Conservation (phyloP, 768 basidiomycete species). For the Leccinum olivaceopallidum region DNA sequence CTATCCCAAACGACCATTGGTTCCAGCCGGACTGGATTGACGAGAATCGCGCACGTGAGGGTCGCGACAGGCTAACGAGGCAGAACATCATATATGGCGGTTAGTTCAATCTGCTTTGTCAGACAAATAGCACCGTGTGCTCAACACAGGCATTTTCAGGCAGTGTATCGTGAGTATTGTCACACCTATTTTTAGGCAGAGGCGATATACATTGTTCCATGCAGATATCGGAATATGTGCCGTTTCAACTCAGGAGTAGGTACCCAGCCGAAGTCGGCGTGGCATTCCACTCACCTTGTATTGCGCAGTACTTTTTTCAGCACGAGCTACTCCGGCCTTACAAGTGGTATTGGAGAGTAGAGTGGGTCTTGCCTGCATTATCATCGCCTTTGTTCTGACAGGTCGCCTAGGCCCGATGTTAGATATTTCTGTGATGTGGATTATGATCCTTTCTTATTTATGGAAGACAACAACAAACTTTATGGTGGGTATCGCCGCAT, state of each 20-base stretch:
- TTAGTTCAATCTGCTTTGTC: constrained; percentile 23
- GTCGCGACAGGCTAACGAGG: constrained; percentile 50
- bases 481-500: constrained; percentile 39
- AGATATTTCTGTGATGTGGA: constrained; percentile 55
- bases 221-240: constrained; percentile 74
- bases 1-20: constrained; percentile 65
- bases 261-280: neutral
- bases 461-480: constrained; percentile 53
- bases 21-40: constrained; percentile 74
- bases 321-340: constrained; percentile 54
- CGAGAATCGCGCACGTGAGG: constrained; percentile 56
- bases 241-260: constrained; percentile 69
- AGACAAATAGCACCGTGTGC: neutral
- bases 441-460: constrained; percentile 52
- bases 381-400: neutral
- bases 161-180: constrained; percentile 43
- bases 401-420: constrained; percentile 41
- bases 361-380: constrained; percentile 34
- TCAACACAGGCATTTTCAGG: constrained; percentile 29
- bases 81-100: constrained; percentile 53
- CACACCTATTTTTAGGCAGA: neutral
- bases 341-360: constrained; percentile 65
- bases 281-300: constrained; percentile 9
- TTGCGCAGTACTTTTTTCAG: constrained; percentile 50
- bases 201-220: neutral